Conservation (phyloP, 768 basidiomycete genomes). For the Gymnopilus junonius region DNA sequence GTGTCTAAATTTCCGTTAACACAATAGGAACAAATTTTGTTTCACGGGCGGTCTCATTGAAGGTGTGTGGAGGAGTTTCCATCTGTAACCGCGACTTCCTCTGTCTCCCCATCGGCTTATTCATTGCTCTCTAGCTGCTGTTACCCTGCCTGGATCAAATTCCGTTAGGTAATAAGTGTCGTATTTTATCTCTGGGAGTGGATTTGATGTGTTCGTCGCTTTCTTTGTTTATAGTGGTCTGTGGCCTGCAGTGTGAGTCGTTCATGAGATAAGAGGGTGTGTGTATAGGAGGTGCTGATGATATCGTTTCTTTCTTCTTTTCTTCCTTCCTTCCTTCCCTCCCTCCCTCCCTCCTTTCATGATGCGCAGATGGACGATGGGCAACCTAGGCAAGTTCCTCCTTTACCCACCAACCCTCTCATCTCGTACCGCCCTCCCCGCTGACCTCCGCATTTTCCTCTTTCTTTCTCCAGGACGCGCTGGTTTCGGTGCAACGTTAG, state of each 20-base stretch:
- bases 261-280: too few species aligned
- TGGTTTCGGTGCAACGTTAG: conserved; percentile 71
- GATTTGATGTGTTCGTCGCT: too few species aligned
- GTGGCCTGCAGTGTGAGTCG: conserved; percentile 46
- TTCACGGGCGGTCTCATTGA: conserved; percentile 73
- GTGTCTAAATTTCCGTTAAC: not conserved
- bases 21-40: conserved; percentile 57
- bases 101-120: not conserved
- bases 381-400: conserved; percentile 59
- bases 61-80: conserved; percentile 10
- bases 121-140: conserved; percentile 25
- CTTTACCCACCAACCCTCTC: conserved; percentile 5
- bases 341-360: too few species aligned
- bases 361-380: conserved; percentile 47
- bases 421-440: not conserved
- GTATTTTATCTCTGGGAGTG: too few species aligned
- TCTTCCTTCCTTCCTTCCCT: too few species aligned
- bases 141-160: conserved; percentile 37
- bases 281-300: too few species aligned
- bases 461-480: conserved; percentile 71
- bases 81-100: too few species aligned
- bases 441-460: conserved; percentile 17
- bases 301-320: too few species aligned
- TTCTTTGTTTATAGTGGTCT: conserved; percentile 32
- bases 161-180: conserved; percentile 26